Conservation (phyloP, 768 basidiomycete genomes). For the Boletus reticuloceps region DNA sequence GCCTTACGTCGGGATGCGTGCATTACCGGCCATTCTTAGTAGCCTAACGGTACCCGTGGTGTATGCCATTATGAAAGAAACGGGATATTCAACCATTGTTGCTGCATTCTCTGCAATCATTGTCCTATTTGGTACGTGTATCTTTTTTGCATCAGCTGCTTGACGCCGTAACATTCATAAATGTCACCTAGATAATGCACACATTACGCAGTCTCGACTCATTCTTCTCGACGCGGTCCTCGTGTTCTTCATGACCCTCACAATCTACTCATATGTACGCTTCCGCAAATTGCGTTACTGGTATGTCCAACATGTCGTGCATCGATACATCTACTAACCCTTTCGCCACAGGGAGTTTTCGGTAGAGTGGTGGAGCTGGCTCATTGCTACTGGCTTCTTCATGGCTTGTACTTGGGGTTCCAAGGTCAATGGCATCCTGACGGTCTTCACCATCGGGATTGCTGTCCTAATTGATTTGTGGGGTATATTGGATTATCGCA, state of each 20-base stretch:
- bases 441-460: conserved; percentile 83
- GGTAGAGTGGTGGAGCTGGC: conserved; percentile 92
- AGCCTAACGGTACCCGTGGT: conserved; percentile 89
- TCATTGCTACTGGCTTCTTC: conserved; percentile 83
- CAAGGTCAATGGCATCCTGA: conserved; percentile 95
- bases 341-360: conserved; percentile 69
- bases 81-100: conserved; percentile 89
- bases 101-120: conserved; percentile 86
- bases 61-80: conserved; percentile 97
- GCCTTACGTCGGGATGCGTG: conserved; percentile 91
- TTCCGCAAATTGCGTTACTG: conserved; percentile 93
- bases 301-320: conserved; percentile 39
- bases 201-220: conserved; percentile 92
- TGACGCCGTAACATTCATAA: conserved; percentile 1
- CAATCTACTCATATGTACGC: conserved; percentile 88
- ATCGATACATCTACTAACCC: not conserved
- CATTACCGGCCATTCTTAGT: conserved; percentile 87
- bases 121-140: conserved; percentile 78
- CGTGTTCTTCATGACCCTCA: conserved; percentile 94
- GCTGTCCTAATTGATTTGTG: conserved; percentile 94
- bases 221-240: conserved; percentile 93
- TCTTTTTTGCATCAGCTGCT: not conserved
- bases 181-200: conserved; percentile 76
- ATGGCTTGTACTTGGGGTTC: conserved; percentile 97
- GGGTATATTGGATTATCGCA: conserved; percentile 85